Evolutionary conservation across 164 flowering plant genomes (phyloP).

Genomic region (Stephania cephalantha): DNA sequence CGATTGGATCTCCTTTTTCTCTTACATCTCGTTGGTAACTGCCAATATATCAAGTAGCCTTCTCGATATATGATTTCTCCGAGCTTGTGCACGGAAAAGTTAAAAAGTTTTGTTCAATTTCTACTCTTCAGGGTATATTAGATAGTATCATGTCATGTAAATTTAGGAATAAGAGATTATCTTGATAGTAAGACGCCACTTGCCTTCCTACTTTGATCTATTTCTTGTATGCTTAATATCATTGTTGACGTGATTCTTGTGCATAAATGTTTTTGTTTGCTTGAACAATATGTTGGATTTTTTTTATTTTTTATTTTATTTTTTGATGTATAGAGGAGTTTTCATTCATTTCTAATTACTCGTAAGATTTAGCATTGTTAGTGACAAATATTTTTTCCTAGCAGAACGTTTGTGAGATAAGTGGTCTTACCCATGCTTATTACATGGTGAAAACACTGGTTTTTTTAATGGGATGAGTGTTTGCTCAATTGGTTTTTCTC

Average conservation of each 20-base stretch:
- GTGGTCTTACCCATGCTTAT: no score
- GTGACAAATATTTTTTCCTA: no score
- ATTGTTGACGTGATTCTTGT: neutral
- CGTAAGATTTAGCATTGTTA: no score
- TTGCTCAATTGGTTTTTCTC: no score
- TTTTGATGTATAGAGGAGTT: neutral
- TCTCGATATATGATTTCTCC: slow-evolving; percentile 2
- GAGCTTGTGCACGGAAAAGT: neutral
- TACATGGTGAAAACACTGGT: no score
- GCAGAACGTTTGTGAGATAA: no score
- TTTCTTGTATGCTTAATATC: neutral
- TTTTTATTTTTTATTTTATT: neutral
- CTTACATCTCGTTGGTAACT: slow-evolving; percentile 15
- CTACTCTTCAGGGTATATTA: neutral
- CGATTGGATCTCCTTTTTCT: slow-evolving; percentile 48
- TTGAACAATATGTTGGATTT: neutral
- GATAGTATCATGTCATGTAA: neutral
- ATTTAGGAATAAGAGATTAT: neutral
- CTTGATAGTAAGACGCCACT: neutral
- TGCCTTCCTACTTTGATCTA: neutral
- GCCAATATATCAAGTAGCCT: slow-evolving; percentile 13
- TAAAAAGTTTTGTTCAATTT: neutral
- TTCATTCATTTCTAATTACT: no score
- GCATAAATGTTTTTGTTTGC: neutral
- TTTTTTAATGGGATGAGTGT: no score